Base-by-base conservation (phyloP, 2,329 filamentous ascomycete species). In the Ramularia endophylla region DNA sequence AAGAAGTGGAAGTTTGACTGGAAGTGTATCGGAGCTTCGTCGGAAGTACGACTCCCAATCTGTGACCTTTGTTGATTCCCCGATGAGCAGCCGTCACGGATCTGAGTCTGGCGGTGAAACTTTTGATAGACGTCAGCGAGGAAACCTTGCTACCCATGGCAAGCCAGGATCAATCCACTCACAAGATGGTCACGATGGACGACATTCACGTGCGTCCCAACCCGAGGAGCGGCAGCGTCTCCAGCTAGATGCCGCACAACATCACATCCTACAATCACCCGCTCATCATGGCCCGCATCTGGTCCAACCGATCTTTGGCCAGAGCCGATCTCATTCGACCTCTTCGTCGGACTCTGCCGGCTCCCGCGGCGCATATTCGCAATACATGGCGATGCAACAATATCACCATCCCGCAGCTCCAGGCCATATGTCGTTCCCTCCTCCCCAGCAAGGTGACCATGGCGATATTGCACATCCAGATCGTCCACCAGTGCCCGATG, bases 1-100 rank as follows among this genome's bases (percentile, higher is more conserved):
- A 8, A 43, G 57, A 12, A 43, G 41, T 35, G 44, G 48, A 17
- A 45, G 44, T 18, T 27, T 44, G 41, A 55, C 41, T 18, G 45
- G 50, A 5, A 60, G 54, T 46, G 55, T 59, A 3, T 48, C 51
- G 11, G 58, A 61, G 36, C 46, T 60, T 11, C 51, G 55, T 15
- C 44, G 49, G 16, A 55, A 54, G 31, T 59, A 57, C 42, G 54
- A 59, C 34, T 32, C 50, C 9, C 53, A 56, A 25, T 54, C 44
- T 31, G 41, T 42, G 18, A 17, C 38, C 3, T 46, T 43, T 7
- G 20, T 20, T 3, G 28, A 11, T 18, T 48, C 44, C n/a, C 44
- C 19, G 16, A 38, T 45, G 20, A 50, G 43, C 31, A 39, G 33
- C 7, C 51, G 46, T 22, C 40, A 44, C 13, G 52, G 51, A 27